Base-by-base conservation (phyloP, 495 filamentous ascomycete genomes). In the Chaetomidium leptoderma region DNA sequence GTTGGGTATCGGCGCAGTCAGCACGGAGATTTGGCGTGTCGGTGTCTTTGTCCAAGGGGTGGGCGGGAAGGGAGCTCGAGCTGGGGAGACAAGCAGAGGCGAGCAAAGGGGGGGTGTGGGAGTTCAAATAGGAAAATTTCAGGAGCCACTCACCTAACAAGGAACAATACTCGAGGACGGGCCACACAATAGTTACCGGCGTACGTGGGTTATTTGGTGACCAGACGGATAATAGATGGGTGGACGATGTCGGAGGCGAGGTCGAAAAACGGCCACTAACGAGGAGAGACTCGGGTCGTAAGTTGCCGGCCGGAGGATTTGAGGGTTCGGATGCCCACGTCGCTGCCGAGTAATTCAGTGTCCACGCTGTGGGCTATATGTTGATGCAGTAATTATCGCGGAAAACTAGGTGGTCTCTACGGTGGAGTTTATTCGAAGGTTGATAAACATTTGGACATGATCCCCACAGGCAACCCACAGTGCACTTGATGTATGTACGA, bases 121-220 rank as follows among this genome's bases (percentile, higher is more conserved):
- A 4, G 57, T 60, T 65, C 32, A 60, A 65, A 63, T 65, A 65
- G 43, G 13, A 60, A 63, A 61, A 37, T 49, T 44, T 52, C 16
- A 13, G 36, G 36, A 50, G 27, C 30, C 36, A 35, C 52, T 32
- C 35, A 60, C 52, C 11, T 29, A 27, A 26, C 45, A 52, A 40
- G 55, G 58, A 55, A 62, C 53, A 65, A 62, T 62, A 35, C 24
- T 19, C 35, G 7, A 49, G 51, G 23, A 26, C 47, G 24, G 47
- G 27, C 27, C 40, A 21, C 36, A 63, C 57, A 65, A 63, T 62
- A 60, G n/a, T 32, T 60, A 58, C 32, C 37, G 13, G 16, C 39
- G 8, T 53, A 40, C 35, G 23, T 32, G 46, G 39, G 46, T 14
- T 29, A 17, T 29, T 45, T 37, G 32, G 45, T 11, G 52, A 16